These are phyloP conservation scores for Casuarina glauca DNA, from an alignment of 306 rosid species.

Conservation along the genomic window DNA sequence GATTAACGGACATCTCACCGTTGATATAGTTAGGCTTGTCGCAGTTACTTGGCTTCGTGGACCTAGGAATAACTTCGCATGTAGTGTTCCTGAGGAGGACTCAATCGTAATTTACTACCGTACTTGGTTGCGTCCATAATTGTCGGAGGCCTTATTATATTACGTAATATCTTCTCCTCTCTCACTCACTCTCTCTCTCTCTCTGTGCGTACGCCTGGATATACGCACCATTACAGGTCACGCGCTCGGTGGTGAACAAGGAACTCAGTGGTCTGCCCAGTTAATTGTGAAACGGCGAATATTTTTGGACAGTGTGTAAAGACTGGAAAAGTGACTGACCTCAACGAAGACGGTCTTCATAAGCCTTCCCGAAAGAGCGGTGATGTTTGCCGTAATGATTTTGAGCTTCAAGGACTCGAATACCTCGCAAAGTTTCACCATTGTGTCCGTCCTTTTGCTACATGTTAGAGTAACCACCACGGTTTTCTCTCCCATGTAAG, in stretches of 20 bases:
- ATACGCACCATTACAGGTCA: no score
- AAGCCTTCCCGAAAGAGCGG: conserved; percentile 71
- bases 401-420: conserved; percentile 93
- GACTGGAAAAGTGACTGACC: conserved; percentile 38
- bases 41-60: no score
- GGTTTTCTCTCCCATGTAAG: conserved; percentile 73
- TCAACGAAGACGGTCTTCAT: conserved; percentile 83
- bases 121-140: no score
- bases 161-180: no score
- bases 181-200: no score
- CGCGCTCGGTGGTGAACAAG: no score
- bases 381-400: conserved; percentile 69
- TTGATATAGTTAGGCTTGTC: background rate
- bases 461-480: conserved; percentile 83
- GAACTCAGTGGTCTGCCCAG: background rate
- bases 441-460: conserved; percentile 77
- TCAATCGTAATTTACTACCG: no score
- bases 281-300: background rate
- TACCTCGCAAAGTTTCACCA: conserved; percentile 81
- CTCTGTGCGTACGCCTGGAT: no score
- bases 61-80: no score
- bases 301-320: background rate
- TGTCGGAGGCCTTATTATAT: no score
- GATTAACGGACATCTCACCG: background rate
- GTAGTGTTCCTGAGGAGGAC: no score